Evolutionary conservation across 1,284 basidiomycete genomes (phyloP), one percentile per base, ranked within the genome.

Genomic region (Apiotrichum domesticum): DNA sequence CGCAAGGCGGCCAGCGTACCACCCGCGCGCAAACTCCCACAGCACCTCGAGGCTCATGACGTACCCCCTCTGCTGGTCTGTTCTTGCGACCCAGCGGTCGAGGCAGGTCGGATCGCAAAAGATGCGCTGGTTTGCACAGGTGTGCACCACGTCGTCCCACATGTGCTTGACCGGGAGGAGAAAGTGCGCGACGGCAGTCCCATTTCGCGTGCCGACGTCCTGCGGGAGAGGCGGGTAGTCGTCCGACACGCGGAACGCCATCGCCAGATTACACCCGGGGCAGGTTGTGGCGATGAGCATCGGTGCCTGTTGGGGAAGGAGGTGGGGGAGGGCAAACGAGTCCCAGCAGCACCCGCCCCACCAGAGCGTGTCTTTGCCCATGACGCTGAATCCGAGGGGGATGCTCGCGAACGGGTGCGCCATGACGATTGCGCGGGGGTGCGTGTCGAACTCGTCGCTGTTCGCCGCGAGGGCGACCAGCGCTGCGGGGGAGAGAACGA

Each of bases 101-200:
- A 53, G 35, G n/a, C 56, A 57, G 9, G 13, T 2, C 15, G 29
- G 14, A 7, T 10, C 13, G 35, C 56, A 57, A 50, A 57, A 57
- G 4, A 57, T 35, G 32, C 39, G 32, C 56, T 57, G 56, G 42
- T 49, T 35, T 1, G n/a, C 37, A 51, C 56, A 57, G 2, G 56
- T 57, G 13, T 57, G 40, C 35, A 57, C 56, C 9, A 57, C 56
- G 42, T 57, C 56, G 51, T 53, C 37, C 56, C 56, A 57, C 15
- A 39, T 46, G 14, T 41, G 42, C 32, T 40, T 33, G 46, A 50
- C 52, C 7, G 56, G 56, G 15, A 39, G 34, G 32, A 52, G 46
- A 32, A 57, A 57, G 56, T 57, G 56, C 3, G 51, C 51, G 13
- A 52, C 10, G 11, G 34, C 29, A n/a, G 21, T 49, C n/a, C 21